A percentile compares a stretch with the other conserved stretches of the same genome.
These are phyloP conservation scores for Aspergillus asperescens DNA, from an alignment of 495 filamentous ascomycete genomes.

Conservation along the genomic window DNA sequence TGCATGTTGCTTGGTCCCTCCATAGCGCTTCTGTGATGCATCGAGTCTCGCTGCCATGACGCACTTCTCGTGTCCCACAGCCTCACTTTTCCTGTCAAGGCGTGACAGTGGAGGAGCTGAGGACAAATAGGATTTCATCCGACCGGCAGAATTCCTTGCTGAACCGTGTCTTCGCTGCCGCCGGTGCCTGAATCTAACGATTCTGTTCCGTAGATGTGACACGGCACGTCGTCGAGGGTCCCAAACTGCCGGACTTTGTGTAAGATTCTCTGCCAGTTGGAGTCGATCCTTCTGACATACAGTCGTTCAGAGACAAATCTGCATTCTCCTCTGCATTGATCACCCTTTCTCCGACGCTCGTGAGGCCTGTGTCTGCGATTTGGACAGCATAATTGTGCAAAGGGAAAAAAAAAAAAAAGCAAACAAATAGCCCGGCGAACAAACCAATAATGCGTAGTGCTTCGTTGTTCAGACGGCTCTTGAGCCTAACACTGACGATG, in stretches of 20 bases:
- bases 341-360: slow-evolving; percentile 18
- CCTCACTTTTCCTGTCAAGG: slow-evolving; percentile 2
- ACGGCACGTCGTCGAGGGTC: slow-evolving; percentile 16
- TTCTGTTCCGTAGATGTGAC: slow-evolving; percentile 12
- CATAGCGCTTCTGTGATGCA: neutral
- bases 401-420: neutral
- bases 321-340: slow-evolving; percentile 21
- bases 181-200: slow-evolving; percentile 11
- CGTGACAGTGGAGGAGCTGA: neutral
- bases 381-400: neutral
- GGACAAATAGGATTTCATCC: slow-evolving; percentile 14
- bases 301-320: slow-evolving; percentile 21
- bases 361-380: slow-evolving; percentile 14
- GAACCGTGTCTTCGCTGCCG: neutral
- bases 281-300: slow-evolving; percentile 16
- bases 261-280: slow-evolving; percentile 12
- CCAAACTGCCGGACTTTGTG: slow-evolving; percentile 17
- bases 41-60: slow-evolving; percentile 4
- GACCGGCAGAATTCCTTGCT: neutral
- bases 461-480: neutral
- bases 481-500: too few relatives aligned
- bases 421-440: neutral
- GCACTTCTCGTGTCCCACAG: neutral
- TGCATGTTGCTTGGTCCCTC: slow-evolving; percentile 5
- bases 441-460: neutral